phyloP scores from a whole-genome alignment of 345 rosid species.

The Salix koriyanagi region DNA sequence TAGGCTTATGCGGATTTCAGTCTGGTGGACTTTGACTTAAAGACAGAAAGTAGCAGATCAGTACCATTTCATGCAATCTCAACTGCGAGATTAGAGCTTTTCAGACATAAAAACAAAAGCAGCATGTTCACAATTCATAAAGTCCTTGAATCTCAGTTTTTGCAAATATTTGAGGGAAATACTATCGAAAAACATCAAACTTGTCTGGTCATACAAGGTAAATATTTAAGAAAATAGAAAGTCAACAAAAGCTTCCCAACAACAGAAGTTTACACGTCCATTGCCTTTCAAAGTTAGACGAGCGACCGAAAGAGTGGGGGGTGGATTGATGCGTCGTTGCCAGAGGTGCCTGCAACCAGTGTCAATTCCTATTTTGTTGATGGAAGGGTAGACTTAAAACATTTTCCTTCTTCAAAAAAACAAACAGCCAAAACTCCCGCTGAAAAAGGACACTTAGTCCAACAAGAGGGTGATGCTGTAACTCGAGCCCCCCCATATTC shows the following conservation, averaged over 20 bases:
- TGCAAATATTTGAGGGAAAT: not conserved
- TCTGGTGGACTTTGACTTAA: too few relatives aligned
- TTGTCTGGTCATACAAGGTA: not conserved
- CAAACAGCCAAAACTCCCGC: slow-evolving; percentile 1
- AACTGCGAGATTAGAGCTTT: too few relatives aligned
- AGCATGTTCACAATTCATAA: not conserved
- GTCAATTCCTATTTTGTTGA: not conserved
- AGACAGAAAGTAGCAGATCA: too few relatives aligned
- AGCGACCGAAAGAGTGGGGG: too few relatives aligned
- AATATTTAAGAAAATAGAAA: not conserved
- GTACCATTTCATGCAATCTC: too few relatives aligned
- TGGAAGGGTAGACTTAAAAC: not conserved
- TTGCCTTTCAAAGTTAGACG: not conserved
- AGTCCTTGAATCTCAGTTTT: not conserved
- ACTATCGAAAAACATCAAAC: not conserved
- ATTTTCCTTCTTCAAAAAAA: not conserved
- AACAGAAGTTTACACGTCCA: not conserved
- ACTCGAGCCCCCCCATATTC: slow-evolving; percentile 12
- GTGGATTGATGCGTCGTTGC: not conserved
- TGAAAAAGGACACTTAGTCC: not conserved
- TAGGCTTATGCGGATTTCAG: too few relatives aligned
- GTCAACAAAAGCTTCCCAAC: not conserved
- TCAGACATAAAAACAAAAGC: not conserved
- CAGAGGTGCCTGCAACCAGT: not conserved
- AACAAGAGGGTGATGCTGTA: not conserved